These are phyloP conservation scores for Dovyalis caffra DNA, from an alignment of 345 rosid species.

Conservation along the genomic window DNA sequence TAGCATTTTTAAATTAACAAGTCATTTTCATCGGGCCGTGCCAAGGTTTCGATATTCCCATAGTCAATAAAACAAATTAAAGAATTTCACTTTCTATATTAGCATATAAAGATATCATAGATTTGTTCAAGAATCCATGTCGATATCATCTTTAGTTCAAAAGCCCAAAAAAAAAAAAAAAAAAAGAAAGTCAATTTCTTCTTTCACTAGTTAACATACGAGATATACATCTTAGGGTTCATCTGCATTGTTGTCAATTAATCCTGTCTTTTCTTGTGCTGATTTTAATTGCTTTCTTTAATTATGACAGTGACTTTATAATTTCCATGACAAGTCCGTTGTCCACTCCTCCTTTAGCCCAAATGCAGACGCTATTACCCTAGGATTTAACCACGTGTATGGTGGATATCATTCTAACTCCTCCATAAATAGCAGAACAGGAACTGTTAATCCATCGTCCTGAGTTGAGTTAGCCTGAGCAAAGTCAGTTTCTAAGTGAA, in stretches of 20 bases:
- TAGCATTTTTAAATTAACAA: too few species aligned
- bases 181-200: not conserved
- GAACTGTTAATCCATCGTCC: not conserved
- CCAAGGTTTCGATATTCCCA: too few species aligned
- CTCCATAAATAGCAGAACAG: slow-evolving; percentile 14
- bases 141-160: too few species aligned
- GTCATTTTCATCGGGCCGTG: not conserved
- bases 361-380: not conserved
- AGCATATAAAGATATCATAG: too few species aligned
- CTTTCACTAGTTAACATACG: not conserved
- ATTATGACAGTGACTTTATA: not conserved
- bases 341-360: not conserved
- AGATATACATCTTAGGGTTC: too few species aligned
- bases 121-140: too few species aligned
- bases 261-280: too few species aligned
- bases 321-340: not conserved
- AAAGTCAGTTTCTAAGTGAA: not conserved
- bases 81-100: too few species aligned
- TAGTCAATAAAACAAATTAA: too few species aligned
- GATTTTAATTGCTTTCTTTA: not conserved
- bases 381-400: slow-evolving; percentile 33
- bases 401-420: not conserved
- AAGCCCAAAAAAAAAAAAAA: too few species aligned
- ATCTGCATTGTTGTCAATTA: too few species aligned
- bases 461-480: not conserved